Percentiles rank a stretch among this genome's conserved stretches.
phyloP scores from a whole-genome alignment of 2,329 filamentous ascomycete genomes.

The Whalleya microplaca region DNA sequence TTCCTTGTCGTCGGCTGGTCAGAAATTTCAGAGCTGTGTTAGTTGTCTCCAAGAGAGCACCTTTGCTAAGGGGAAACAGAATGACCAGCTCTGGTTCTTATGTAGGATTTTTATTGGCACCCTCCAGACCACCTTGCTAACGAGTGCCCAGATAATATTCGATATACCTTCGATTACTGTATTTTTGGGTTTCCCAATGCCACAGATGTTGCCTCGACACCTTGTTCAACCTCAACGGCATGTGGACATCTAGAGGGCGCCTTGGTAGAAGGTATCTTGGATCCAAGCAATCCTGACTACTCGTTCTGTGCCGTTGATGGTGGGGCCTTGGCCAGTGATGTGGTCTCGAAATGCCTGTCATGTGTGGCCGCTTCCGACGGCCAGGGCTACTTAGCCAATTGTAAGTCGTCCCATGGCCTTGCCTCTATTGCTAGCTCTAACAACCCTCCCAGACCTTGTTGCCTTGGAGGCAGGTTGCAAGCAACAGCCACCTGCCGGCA shows the following conservation, averaged over 20 bases:
- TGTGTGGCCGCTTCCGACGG: conserved; percentile 50
- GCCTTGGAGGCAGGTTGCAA: conserved; percentile 56
- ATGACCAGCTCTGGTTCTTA: conserved; percentile 59
- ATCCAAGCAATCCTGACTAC: conserved; percentile 43
- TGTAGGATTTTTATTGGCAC: conserved; percentile 47
- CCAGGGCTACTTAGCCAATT: conserved; percentile 53
- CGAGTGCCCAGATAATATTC: conserved; percentile 51
- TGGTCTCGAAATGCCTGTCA: conserved; percentile 46
- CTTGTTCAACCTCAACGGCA: conserved; percentile 55
- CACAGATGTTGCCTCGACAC: conserved; percentile 47
- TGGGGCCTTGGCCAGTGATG: conserved; percentile 39
- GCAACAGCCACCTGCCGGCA: conserved; percentile 47
- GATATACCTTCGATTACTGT: conserved; percentile 57
- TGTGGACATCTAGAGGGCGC: conserved; percentile 50
- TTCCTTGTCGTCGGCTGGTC: conserved; percentile 41
- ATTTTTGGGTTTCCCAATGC: conserved; percentile 56
- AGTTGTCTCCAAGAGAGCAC: conserved; percentile 57
- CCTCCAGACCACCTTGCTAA: conserved; percentile 13
- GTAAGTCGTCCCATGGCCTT: conserved; percentile 40
- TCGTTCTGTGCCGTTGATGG: conserved; percentile 51
- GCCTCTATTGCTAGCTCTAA: conserved; percentile 4
- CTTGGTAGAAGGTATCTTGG: conserved; percentile 45
- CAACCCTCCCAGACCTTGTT: conserved; percentile 46
- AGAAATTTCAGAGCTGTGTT: conserved; percentile 54
- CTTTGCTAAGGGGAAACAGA: conserved; percentile 51